Base-by-base conservation (phyloP, 305 asterid species). In the Nicotiana rustica region DNA sequence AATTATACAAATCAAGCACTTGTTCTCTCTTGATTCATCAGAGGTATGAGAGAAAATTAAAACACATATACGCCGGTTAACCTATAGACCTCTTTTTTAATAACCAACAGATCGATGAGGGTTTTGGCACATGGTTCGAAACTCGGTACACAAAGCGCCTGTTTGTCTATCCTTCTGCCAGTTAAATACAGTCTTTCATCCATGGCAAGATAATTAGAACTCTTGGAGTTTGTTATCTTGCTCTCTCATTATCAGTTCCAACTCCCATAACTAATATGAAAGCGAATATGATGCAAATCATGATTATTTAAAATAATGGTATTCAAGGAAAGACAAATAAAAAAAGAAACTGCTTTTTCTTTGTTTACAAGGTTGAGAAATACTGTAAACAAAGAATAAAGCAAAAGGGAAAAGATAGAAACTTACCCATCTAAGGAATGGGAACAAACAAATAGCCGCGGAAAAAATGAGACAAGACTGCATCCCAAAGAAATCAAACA, bases 41-140 rank as follows among this genome's bases (percentile, higher is more conserved):
- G 61, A 13, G 78, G 7, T 47, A 13, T 21, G 44, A 75, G 66
- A 75, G 29, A 38, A 75, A 75, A 65, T 19, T 25, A 75, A 75
- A 0, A 38, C 47, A 38, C 47, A 38, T 38, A 6, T 38, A 38
- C 7, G 47, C 47, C 47, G 9, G 47, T 38, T 38, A 38, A 38
- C 47, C 47, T 38, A 38, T 38, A 38, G 1, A 8, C 1, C 49
- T 41, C 49, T 41, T 8, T 41, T 41, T 8, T 8, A 41, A 41
- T 41, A 38, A 38, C 47, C 2, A 7, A 41, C 8, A 41, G 10
- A 41, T 41, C 0, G 2, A 2, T 7, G 49, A 41, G 10, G 49
- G 10, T 7, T 41, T 8, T 41, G 49, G 49, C 10, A 1, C 10
- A 41, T 3, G 10, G 49, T 41, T 41, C 2, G 10, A 41, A 41